Percentiles rank a stretch among this genome's conserved stretches.
Conservation (phyloP, 768 basidiomycete genomes). For the Leccinum uliginosum region DNA sequence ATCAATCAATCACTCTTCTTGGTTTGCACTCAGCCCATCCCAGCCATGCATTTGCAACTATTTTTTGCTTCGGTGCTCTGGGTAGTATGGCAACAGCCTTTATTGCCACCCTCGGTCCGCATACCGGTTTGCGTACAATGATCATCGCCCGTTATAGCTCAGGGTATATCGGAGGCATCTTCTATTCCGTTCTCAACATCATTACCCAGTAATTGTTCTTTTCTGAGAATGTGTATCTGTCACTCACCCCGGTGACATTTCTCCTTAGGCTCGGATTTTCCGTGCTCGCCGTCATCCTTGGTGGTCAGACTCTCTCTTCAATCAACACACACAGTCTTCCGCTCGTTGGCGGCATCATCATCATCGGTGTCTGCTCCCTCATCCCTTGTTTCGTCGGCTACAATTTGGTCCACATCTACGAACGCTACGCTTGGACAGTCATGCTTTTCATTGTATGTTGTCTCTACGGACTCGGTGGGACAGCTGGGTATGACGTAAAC, state of each 20-base stretch:
- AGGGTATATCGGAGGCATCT: conserved; percentile 45
- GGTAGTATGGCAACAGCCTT: conserved; percentile 42
- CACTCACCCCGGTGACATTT: background rate
- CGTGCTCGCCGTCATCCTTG: conserved; percentile 46
- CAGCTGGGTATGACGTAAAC: conserved; percentile 42
- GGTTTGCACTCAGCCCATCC: background rate
- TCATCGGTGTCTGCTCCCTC: conserved; percentile 39
- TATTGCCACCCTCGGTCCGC: conserved; percentile 50
- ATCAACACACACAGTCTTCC: conserved; percentile 42
- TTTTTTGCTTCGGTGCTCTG: conserved; percentile 42
- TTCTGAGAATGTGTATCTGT: background rate
- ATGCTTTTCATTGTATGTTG: conserved; percentile 45
- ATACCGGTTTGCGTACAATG: conserved; percentile 53
- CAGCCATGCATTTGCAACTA: conserved; percentile 43
- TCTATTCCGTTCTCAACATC: conserved; percentile 52
- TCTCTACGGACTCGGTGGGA: conserved; percentile 46
- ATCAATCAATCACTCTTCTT: background rate
- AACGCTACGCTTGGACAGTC: conserved; percentile 54
- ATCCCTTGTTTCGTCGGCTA: conserved; percentile 47
- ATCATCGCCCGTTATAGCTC: conserved; percentile 45
- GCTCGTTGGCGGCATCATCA: conserved; percentile 45
- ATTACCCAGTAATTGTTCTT: conserved; percentile 37
- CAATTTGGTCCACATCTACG: conserved; percentile 44
- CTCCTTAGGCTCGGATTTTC: conserved; percentile 43
- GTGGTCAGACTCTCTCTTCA: conserved; percentile 48